Base-by-base conservation (phyloP, 805 yeast species). In the Jamesozyma lodderae region DNA sequence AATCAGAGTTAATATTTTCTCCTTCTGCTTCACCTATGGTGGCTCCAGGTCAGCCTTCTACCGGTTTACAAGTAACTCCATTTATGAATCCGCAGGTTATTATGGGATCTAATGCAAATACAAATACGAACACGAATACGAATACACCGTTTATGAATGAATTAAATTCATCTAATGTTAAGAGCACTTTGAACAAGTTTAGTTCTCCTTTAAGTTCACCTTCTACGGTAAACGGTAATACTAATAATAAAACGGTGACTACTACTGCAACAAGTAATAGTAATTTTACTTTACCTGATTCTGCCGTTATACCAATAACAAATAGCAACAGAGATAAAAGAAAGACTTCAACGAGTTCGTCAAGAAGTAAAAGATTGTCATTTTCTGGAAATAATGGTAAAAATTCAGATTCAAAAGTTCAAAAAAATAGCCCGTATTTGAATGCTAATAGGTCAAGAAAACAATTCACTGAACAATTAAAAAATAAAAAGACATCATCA, bases 171-270 rank as follows among this genome's bases (percentile, higher is more conserved):
- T 9, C 23, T 8, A 27, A 19, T n/a, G 16, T 2, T 7, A 33
- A 7, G 11, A 16, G 14, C 14, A 10, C 6, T 26, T 22, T 37
- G 4, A 33, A 21, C 9, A 21, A 33, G 7, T 33, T 25, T 13
- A 31, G 22, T 31, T 48, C 52, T 19, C 77, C 87, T 0, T 63
- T 80, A 48, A 75, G 86, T 3, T 77, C 84, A 0, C 87, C 87
- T 0, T 42, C 45, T 6, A 10, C 9, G 10, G 18, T 29, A 3
- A 20, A 22, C 31, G 8, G 13, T 10, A 27, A 27, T 10, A 22
- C 22, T 17, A 18, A 33, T 15, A 18, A 29, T 13, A 30, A 30
- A 13, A 10, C 17, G 13, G 13, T n/a, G 6, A n/a, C 29, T 26
- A 17, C 16, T 11, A n/a, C 26, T n/a, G 22, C 10, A 9, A 7